A percentile compares a stretch with the other conserved stretches of the same genome.
Conservation (phyloP, 768 basidiomycete genomes). For the Botryobasidium botryosum region DNA sequence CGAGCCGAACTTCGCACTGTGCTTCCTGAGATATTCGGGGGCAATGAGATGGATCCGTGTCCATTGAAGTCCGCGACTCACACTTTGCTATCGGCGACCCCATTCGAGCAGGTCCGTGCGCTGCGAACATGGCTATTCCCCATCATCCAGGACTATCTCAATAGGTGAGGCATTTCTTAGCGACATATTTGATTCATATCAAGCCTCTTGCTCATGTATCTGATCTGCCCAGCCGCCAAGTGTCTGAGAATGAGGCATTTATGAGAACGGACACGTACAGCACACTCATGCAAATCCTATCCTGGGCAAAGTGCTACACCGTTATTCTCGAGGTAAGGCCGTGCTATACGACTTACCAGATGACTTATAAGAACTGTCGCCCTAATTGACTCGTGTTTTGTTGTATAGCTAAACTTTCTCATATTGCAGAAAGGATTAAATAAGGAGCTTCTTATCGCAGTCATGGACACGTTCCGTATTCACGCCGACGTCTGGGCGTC, state of each 20-base stretch:
- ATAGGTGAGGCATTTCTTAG: slow-evolving; percentile 3
- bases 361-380: slow-evolving; percentile 20
- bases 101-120: slow-evolving; percentile 58
- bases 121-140: slow-evolving; percentile 65
- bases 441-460: slow-evolving; percentile 36
- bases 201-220: too few relatives aligned
- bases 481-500: slow-evolving; percentile 62
- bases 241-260: too few relatives aligned
- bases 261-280: slow-evolving; percentile 45
- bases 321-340: slow-evolving; percentile 49
- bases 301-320: slow-evolving; percentile 43
- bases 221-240: too few relatives aligned
- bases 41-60: slow-evolving; percentile 24
- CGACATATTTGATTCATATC: too few relatives aligned
- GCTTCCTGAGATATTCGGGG: slow-evolving; percentile 52
- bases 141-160: slow-evolving; percentile 36
- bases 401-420: slow-evolving; percentile 20
- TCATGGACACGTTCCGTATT: slow-evolving; percentile 56
- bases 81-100: slow-evolving; percentile 36
- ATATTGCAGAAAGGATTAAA: slow-evolving; percentile 37
- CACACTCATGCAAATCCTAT: slow-evolving; percentile 41
- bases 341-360: slow-evolving; percentile 1
- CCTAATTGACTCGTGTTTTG: slow-evolving; percentile 19
- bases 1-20: slow-evolving; percentile 47
- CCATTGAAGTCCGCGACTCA: too few relatives aligned